These are phyloP conservation scores for Discostella stelligeroides DNA, from an alignment of 108 stramenopile genomes.

Conservation along the genomic window DNA sequence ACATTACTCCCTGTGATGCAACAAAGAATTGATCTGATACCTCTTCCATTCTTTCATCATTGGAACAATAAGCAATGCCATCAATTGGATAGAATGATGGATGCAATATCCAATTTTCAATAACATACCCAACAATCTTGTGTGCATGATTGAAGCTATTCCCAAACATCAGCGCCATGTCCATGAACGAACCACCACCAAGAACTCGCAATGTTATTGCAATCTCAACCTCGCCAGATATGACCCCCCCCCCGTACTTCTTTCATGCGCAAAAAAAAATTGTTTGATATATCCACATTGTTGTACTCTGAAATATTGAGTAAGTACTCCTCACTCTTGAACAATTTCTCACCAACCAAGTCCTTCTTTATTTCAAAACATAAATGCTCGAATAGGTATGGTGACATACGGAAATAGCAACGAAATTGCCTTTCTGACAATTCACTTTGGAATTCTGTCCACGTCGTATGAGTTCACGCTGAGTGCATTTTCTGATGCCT, in stretches of 20 bases:
- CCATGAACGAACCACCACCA: constrained; percentile 12
- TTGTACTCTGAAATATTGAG: background rate
- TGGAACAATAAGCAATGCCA: no score
- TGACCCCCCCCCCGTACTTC: background rate
- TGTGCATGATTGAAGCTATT: background rate
- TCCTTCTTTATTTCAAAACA: background rate
- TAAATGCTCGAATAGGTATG: background rate
- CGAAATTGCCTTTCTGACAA: background rate
- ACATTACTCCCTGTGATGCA: no score
- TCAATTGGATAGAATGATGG: background rate
- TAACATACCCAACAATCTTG: background rate
- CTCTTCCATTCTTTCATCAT: no score
- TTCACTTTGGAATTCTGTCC: background rate
- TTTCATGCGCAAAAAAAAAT: constrained; percentile 2
- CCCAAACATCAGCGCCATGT: constrained; percentile 2
- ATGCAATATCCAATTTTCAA: constrained; percentile 3
- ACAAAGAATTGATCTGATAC: no score
- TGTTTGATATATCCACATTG: background rate
- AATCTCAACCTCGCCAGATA: background rate
- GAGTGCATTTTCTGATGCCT: no score
- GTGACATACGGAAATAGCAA: background rate
- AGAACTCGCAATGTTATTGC: constrained; percentile 7
- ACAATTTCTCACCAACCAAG: background rate
- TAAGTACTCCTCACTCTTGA: background rate
- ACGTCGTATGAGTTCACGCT: background rate